Evolutionary conservation across 345 rosid species (phyloP), one percentile per base, ranked within the genome.

Genomic region (Salix dunnii): DNA sequence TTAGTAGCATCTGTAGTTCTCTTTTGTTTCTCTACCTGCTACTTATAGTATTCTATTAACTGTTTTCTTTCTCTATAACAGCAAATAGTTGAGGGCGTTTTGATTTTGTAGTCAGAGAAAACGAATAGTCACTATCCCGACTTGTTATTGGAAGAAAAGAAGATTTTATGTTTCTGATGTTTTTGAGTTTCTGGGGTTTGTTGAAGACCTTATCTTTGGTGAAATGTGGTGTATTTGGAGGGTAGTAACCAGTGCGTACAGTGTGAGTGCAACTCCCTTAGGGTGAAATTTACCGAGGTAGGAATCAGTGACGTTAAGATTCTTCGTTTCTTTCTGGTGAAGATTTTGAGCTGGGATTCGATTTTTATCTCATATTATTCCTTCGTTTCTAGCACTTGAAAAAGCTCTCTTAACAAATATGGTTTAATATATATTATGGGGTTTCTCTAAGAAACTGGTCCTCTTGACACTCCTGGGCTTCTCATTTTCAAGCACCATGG

Each of bases 301-400:
- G 66, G 71, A 36, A 60, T 40, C 5, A 5, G 20, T 67, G 42
- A 31, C 61, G 60, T 5, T 51, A n/a, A 35, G 72, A 77, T 71
- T 77, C 80, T 55, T 21, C 27, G 72, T 12, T 64, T 71, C 76
- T 77, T 65, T 55, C 66, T 72, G 53, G 65, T 20, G 43, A 77
- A 72, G 72, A 48, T 72, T 43, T 69, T 53, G 76, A 77, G 76
- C 72, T 35, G 36, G 33, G 72, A 64, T 61, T 77, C 48, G 55
- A 27, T 49, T 77, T 63, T 43, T 21, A 27, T 60, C 73, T 67
- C 64, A 49, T 18, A 8, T 20, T 74, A 18, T 42, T 38, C 25
- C 31, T 33, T n/a, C 0, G 7, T 72, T 36, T 58, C 67, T 5
- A 38, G n/a, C 67, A 36, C 65, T 31, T 35, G 36, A 40, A 61